Conservation (phyloP, 257 asterid species). For the Capsicum pubescens region DNA sequence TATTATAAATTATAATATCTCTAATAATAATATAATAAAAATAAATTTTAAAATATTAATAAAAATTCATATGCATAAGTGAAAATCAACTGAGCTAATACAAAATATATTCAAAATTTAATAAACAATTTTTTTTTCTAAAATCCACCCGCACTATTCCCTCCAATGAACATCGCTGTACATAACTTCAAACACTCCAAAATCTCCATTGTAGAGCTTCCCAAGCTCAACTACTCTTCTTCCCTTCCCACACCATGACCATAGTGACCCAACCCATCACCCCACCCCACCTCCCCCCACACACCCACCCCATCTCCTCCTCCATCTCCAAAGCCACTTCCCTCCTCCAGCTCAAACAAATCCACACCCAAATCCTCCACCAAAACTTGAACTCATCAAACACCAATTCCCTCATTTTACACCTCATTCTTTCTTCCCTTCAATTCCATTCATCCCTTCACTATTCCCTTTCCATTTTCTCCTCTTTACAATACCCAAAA, state of each 20-base stretch:
- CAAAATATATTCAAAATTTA: no score
- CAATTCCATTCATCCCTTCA: slow-evolving; percentile 52
- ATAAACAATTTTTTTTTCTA: no score
- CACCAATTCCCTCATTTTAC: slow-evolving; percentile 48
- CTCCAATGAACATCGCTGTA: no score
- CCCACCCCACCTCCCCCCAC: slow-evolving; percentile 24
- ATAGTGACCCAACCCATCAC: slow-evolving; percentile 44
- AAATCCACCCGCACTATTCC: no score
- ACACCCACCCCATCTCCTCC: slow-evolving; percentile 38
- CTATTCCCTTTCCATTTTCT: slow-evolving; percentile 63
- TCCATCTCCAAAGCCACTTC: slow-evolving; percentile 34
- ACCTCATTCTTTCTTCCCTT: slow-evolving; percentile 62
- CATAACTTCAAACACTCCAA: not conserved
- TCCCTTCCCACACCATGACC: slow-evolving; percentile 23
- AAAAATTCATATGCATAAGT: no score
- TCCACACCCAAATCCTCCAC: slow-evolving; percentile 61
- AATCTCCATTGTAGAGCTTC: slow-evolving; percentile 10
- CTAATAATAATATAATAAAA: no score
- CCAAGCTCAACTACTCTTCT: not conserved
- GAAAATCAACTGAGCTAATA: no score
- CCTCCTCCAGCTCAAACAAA: not conserved
- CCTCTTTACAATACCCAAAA: slow-evolving; percentile 39
- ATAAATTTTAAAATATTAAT: no score
- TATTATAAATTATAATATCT: no score
- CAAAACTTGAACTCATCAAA: slow-evolving; percentile 31